Evolutionary conservation across 768 basidiomycete genomes (phyloP), one percentile per base, ranked within the genome.

Genomic region (Brasilioporus rufonigricans): DNA sequence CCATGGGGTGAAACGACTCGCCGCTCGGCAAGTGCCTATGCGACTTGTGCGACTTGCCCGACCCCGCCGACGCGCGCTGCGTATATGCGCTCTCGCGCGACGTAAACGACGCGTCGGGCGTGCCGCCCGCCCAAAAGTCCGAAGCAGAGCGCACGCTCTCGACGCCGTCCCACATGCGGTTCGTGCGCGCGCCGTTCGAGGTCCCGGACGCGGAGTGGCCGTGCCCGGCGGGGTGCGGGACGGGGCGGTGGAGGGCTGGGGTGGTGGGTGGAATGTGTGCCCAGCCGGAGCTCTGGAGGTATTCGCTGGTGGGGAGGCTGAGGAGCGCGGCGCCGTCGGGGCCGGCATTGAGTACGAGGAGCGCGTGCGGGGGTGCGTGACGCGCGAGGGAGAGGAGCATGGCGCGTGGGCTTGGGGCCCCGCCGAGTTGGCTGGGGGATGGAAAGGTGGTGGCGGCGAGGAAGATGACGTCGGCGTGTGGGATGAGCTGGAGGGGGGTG

Each of bases 241-340:
- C 4, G n/a, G 51, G 47, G 33, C 29, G 51, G 54, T 45, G 50
- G 19, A 31, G n/a, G 0, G 41, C 29, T 1, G 14, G 19, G n/a
- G 24, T 32, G 41, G 12, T 12, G 31, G 44, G 44, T 7, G 45
- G 65, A 53, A 68, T 49, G 32, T 69, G 62, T 1, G 72, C 81
- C 89, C 91, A 93, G 2, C 86, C 85, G 0, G 89, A 90, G 60
- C 85, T 85, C 59, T 93, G 91, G 66, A 91, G 89, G 69, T 93
- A 93, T 61, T 93, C 91, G 60, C 81, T 80, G 0, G 91, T 92
- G 0, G 91, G 91, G 8, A 93, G 70, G 16, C 87, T 90, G 50
- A 93, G 78, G 5, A 89, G 84, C 0, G 91, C 91, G 1, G 87
- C 87, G 12, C 91, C 91, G 45, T 89, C 87, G 23, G 77, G 74